phyloP scores from a whole-genome alignment of 768 basidiomycete species.

The Termitomyces sp. region DNA sequence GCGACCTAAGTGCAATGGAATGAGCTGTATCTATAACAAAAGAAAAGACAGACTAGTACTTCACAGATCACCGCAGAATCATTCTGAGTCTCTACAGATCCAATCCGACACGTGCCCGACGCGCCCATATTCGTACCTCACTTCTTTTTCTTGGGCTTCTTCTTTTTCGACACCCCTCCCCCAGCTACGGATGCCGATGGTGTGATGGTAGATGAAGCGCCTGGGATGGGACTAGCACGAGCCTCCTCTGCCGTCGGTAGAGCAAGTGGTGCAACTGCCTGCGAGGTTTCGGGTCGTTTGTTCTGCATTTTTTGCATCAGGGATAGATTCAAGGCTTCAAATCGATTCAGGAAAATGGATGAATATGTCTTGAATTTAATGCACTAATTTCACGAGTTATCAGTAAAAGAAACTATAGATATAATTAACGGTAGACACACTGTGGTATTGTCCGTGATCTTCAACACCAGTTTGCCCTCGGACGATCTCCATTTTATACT shows the following conservation, averaged over 20 bases:
- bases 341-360: slow-evolving; percentile 93
- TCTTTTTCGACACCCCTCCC: slow-evolving; percentile 70
- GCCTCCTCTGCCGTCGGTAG: slow-evolving; percentile 19
- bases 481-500: slow-evolving; percentile 88
- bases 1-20: slow-evolving; percentile 1
- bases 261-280: slow-evolving; percentile 17
- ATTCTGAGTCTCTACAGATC: background rate
- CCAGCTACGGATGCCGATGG: slow-evolving; percentile 31
- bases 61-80: slow-evolving; percentile 6
- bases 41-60: too few species aligned
- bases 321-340: slow-evolving; percentile 85
- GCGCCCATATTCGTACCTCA: slow-evolving; percentile 18
- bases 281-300: slow-evolving; percentile 33
- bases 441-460: slow-evolving; percentile 88
- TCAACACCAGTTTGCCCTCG: slow-evolving; percentile 85
- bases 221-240: slow-evolving; percentile 24
- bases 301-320: slow-evolving; percentile 89
- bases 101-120: background rate
- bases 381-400: slow-evolving; percentile 42
- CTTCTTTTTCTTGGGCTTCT: slow-evolving; percentile 82
- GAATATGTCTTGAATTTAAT: slow-evolving; percentile 96
- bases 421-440: slow-evolving; percentile 42
- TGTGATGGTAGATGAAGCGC: slow-evolving; percentile 28
- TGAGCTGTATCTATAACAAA: background rate
- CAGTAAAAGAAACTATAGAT: background rate